These are phyloP conservation scores for Tolypocladium ophioglossoides DNA, from an alignment of 2,329 filamentous ascomycete species.

Conservation along the genomic window DNA sequence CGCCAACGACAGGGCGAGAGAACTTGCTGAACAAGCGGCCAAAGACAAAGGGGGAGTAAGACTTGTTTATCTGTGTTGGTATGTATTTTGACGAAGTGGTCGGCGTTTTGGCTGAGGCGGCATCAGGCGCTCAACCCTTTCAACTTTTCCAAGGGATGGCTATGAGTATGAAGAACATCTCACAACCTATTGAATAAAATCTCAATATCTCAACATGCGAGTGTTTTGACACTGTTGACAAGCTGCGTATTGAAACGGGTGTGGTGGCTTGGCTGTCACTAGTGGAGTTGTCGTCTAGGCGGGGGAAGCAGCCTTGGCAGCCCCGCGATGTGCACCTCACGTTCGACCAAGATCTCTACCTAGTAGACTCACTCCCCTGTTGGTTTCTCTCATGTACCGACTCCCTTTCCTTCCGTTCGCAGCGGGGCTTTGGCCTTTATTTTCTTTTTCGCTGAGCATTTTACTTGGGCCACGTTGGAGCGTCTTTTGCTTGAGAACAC, in stretches of 20 bases:
- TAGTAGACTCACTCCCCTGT: background rate
- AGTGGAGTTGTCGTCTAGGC: background rate
- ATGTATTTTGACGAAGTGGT: background rate
- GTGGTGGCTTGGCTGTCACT: background rate
- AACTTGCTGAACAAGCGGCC: slow-evolving; percentile 27
- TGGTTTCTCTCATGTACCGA: background rate
- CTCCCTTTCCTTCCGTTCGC: background rate
- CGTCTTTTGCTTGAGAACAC: background rate
- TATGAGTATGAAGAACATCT: background rate
- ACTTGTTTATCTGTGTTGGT: background rate
- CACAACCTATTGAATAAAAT: background rate
- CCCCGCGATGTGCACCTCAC: background rate
- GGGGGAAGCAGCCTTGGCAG: background rate
- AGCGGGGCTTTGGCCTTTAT: background rate
- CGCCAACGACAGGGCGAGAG: slow-evolving; percentile 42
- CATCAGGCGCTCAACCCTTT: background rate
- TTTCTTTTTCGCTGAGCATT: background rate
- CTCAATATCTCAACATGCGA: background rate
- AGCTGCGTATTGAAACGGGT: no score
- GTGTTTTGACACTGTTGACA: background rate
- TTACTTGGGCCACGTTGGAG: background rate
- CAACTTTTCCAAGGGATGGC: background rate
- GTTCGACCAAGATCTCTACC: background rate
- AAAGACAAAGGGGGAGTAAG: slow-evolving; percentile 35
- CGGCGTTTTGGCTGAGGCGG: slow-evolving; percentile 6